These are phyloP conservation scores for Saitozyma podzolica DNA, from an alignment of 768 basidiomycete genomes.

Conservation along the genomic window DNA sequence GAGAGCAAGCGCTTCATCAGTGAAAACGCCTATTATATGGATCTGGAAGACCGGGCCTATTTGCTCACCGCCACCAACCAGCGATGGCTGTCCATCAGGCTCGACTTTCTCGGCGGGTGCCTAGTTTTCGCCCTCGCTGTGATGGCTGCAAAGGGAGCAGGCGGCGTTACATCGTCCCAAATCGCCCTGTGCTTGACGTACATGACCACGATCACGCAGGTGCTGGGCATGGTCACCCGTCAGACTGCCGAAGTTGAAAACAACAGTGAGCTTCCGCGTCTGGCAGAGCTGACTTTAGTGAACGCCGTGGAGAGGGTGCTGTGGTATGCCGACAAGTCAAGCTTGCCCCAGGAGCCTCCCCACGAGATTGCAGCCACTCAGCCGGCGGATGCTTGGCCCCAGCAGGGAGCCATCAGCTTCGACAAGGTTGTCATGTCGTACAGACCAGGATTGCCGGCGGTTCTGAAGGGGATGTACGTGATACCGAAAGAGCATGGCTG, in stretches of 20 bases:
- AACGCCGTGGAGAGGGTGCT: constrained; percentile 61
- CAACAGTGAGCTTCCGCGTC: constrained; percentile 56
- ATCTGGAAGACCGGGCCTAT: constrained; percentile 87
- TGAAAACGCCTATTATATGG: constrained; percentile 74
- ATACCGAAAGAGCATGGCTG: background rate
- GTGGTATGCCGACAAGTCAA: constrained; percentile 71
- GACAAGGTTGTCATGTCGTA: constrained; percentile 75
- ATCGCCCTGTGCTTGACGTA: constrained; percentile 72
- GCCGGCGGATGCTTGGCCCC: constrained; percentile 70
- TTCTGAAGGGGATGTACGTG: constrained; percentile 67
- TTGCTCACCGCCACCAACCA: constrained; percentile 76
- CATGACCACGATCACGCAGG: constrained; percentile 39
- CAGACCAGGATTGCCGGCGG: constrained; percentile 75
- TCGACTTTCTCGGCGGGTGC: constrained; percentile 79
- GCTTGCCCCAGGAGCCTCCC: constrained; percentile 65
- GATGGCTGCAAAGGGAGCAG: constrained; percentile 72
- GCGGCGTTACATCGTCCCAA: constrained; percentile 70
- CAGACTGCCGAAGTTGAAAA: constrained; percentile 73
- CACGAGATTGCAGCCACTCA: constrained; percentile 63
- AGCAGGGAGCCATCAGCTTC: constrained; percentile 68
- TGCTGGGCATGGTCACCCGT: constrained; percentile 46
- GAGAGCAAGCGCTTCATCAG: constrained; percentile 70
- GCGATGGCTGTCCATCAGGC: constrained; percentile 71
- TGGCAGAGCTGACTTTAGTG: constrained; percentile 16
- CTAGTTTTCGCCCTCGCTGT: constrained; percentile 60